Conservation (phyloP, 2,329 filamentous ascomycete genomes). For the Xylaria sp. region DNA sequence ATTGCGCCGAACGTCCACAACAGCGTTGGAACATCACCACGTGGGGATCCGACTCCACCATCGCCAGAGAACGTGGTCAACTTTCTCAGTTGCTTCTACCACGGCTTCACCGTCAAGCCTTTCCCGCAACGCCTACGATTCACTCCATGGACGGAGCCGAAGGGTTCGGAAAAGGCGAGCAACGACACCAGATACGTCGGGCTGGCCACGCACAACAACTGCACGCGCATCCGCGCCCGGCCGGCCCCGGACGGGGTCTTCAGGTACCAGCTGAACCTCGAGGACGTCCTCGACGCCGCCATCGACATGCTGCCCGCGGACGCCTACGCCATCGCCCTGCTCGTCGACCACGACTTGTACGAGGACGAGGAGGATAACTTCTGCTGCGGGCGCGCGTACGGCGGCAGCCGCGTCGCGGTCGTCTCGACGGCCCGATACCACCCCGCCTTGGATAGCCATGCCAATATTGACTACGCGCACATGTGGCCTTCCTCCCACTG, state of each 20-base stretch:
- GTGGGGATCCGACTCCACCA: conserved; percentile 25
- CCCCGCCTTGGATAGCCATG: conserved; percentile 49
- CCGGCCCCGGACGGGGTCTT: conserved; percentile 51
- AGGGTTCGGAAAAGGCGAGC: conserved; percentile 13
- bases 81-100: conserved; percentile 53
- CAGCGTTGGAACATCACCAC: not conserved
- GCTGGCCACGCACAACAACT: conserved; percentile 41
- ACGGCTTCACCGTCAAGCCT: conserved; percentile 53
- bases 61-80: conserved; percentile 35
- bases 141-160: conserved; percentile 47
- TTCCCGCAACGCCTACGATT: conserved; percentile 48
- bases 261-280: conserved; percentile 57
- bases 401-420: conserved; percentile 62
- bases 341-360: conserved; percentile 65
- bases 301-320: conserved; percentile 57
- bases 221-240: conserved; percentile 56
- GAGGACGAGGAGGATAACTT: conserved; percentile 69
- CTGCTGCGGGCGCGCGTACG: conserved; percentile 68
- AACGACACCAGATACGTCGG: conserved; percentile 42
- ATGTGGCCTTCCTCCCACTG: conserved; percentile 70
- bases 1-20: conserved; percentile 30
- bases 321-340: conserved; percentile 60
- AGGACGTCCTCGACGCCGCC: conserved; percentile 62
- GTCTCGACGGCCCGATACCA: conserved; percentile 66
- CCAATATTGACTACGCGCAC: conserved; percentile 49